A percentile compares a stretch with the other conserved stretches of the same genome.
Conservation (phyloP, 805 yeast genomes). For the Middelhovenomyces tepae region DNA sequence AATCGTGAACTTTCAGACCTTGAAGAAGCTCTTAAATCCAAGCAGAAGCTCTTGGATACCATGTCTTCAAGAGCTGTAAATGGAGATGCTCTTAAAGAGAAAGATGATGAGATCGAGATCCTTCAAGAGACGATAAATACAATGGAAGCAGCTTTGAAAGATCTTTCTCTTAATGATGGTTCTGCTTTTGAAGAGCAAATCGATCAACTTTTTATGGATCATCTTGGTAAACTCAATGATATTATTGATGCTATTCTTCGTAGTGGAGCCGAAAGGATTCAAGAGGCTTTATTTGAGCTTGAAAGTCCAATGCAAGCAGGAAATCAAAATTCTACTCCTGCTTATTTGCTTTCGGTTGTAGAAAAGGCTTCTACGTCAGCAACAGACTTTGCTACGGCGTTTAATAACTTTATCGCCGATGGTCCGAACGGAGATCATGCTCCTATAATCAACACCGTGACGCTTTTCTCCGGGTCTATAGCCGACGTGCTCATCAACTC, state of each 20-base stretch:
- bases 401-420: constrained; percentile 67
- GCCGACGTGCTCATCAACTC: constrained; percentile 56
- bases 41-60: constrained; percentile 26
- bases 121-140: constrained; percentile 51
- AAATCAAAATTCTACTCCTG: constrained; percentile 66
- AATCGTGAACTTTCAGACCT: constrained; percentile 51
- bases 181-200: constrained; percentile 49
- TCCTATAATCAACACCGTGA: constrained; percentile 50
- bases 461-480: constrained; percentile 52
- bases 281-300: constrained; percentile 59
- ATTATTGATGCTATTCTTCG: constrained; percentile 62
- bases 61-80: constrained; percentile 20
- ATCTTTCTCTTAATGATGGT: constrained; percentile 31
- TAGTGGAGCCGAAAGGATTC: constrained; percentile 63
- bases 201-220: constrained; percentile 41
- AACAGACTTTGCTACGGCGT: constrained; percentile 71
- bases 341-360: constrained; percentile 53
- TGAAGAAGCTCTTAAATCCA: constrained; percentile 29
- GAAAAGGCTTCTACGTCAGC: constrained; percentile 65
- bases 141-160: constrained; percentile 63
- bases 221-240: constrained; percentile 41
- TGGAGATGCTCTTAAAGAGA: constrained; percentile 38
- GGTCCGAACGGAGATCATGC: constrained; percentile 59
- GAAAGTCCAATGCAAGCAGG: constrained; percentile 80
- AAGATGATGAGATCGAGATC: constrained; percentile 71